Conservation (phyloP, 2,329 filamentous ascomycete genomes). For the Ampelomyces quisqualis region DNA sequence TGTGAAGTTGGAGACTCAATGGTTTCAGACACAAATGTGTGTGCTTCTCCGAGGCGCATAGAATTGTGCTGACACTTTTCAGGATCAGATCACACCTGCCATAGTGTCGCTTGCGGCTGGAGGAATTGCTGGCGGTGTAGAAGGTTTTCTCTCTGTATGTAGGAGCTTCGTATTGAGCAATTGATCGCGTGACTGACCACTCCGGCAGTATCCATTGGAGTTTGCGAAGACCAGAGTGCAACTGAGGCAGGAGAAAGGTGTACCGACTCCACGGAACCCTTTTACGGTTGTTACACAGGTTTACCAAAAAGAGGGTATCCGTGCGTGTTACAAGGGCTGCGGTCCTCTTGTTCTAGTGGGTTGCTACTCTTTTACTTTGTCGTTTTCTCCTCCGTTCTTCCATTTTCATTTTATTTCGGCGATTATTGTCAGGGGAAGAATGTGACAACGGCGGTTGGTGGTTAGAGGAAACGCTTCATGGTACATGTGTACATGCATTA, state of each 20-base stretch:
- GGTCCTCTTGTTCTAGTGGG: slow-evolving; percentile 56
- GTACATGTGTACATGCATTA: background rate
- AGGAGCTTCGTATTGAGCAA: background rate
- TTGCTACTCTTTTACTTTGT: slow-evolving; percentile 1
- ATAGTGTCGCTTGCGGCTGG: slow-evolving; percentile 43
- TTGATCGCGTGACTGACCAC: slow-evolving; percentile 11
- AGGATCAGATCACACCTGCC: slow-evolving; percentile 42
- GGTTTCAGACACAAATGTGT: slow-evolving; percentile 36
- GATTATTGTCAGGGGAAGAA: background rate
- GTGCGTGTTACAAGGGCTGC: slow-evolving; percentile 64
- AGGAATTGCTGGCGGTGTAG: slow-evolving; percentile 44
- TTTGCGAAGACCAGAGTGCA: slow-evolving; percentile 68
- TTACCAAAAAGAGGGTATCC: slow-evolving; percentile 57
- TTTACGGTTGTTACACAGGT: slow-evolving; percentile 59
- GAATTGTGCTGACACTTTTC: slow-evolving; percentile 5
- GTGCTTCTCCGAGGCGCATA: background rate
- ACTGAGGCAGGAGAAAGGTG: slow-evolving; percentile 50
- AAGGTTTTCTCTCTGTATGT: slow-evolving; percentile 41
- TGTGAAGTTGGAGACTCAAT: slow-evolving; percentile 19
- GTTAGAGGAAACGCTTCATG: background rate
- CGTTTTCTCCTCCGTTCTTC: background rate
- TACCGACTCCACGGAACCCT: slow-evolving; percentile 56
- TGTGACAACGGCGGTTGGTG: background rate
- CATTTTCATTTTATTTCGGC: background rate
- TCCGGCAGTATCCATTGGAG: slow-evolving; percentile 60